Base-by-base conservation (phyloP, 73 alveolate species). In the Paramecium biaurelia region DNA sequence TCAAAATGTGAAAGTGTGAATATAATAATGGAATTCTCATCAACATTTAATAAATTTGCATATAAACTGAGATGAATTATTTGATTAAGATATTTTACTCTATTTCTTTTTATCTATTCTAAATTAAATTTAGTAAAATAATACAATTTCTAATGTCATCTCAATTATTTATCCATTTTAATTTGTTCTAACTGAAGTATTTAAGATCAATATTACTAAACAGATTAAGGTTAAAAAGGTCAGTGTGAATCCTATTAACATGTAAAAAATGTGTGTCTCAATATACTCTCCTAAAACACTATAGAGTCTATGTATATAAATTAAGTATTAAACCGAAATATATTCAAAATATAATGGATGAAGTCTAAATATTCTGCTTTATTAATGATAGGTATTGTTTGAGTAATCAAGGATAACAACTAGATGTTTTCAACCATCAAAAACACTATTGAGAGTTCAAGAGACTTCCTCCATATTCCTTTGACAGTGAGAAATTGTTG, bases 391-490 rank as follows among this genome's bases (percentile, higher is more conserved):
- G 57, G 67, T 34, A 41, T 11, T 20, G 59, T 15, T 34, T 74
- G 34, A 21, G 87, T 37, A 34, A 74, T 74, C 18, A 37, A 74
- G 32, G 87, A 74, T 21, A 74, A 41, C 67, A 74, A 37, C 59
- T 74, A 37, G 18, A 74, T 34, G 35, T 41, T 74, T 41, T 74
- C 87, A 5, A 74, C 26, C 2, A 41, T 74, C 67, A 41, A 32
- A 34, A 74, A 37, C 37, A 7, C 63, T 37, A 37, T 37, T 34
- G 67, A 34, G 10, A 74, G 35, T 35, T 37, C 37, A 63, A 30
- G 45, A 32, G 84, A 32, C 10, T 63, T 63, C 26, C 84, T 63
- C 84, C 84, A 63, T 32, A 63, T 63, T 63, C 84, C 84, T 32
- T 63, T 63, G 24, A 32, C 28, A 30, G 84, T 63, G 26, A 63